These are phyloP conservation scores for Pisolithus thermaeus DNA, from an alignment of 1,284 basidiomycete species.

Conservation along the genomic window DNA sequence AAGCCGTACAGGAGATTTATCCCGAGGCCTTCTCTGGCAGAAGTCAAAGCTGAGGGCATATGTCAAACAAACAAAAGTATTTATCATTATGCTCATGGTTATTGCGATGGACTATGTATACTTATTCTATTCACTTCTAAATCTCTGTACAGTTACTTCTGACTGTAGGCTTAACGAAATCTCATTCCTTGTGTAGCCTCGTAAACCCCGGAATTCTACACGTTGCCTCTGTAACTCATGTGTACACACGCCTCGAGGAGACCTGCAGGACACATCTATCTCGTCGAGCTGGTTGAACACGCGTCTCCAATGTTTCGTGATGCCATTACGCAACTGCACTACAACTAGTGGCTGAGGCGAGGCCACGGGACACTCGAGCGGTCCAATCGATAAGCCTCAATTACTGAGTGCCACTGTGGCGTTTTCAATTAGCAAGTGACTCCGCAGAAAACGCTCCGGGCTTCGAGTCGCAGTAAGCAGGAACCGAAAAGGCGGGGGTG, in stretches of 20 bases:
- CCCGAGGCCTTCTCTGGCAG: constrained; percentile 22
- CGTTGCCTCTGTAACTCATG: no score
- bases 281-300: neutral
- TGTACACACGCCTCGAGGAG: no score
- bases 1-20: constrained; percentile 23
- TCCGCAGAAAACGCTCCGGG: no score
- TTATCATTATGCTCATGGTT: neutral
- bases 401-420: no score
- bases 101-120: neutral
- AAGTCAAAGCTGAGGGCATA: neutral
- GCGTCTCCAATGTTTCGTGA: neutral
- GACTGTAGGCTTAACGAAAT: neutral
- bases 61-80: constrained; percentile 2
- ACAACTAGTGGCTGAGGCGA: neutral
- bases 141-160: neutral
- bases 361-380: no score
- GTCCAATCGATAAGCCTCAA: no score
- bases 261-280: no score
- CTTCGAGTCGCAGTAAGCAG: no score
- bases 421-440: no score
- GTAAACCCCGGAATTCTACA: neutral
- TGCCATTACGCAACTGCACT: neutral
- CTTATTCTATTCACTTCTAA: neutral
- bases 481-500: no score
- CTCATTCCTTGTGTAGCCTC: neutral